These are phyloP conservation scores for Nigrospora oryzae DNA, from an alignment of 2,329 filamentous ascomycete species.

Conservation along the genomic window DNA sequence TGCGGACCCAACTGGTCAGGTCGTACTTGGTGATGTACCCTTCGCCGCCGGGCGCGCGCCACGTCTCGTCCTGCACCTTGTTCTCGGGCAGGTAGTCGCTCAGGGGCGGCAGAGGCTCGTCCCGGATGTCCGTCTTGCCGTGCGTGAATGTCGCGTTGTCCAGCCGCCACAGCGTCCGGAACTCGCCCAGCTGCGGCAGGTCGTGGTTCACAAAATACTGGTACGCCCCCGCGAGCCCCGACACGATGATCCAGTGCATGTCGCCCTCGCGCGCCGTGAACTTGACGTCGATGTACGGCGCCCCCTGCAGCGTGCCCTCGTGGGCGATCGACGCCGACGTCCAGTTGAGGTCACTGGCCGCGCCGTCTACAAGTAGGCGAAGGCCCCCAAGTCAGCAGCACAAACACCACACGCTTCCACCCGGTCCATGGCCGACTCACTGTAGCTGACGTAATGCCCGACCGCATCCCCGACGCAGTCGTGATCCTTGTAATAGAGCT, in stretches of 20 bases:
- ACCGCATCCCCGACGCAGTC: slow-evolving; percentile 20
- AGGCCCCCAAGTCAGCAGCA: too few species aligned
- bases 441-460: slow-evolving; percentile 22
- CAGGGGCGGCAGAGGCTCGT: slow-evolving; percentile 33
- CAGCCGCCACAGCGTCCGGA: slow-evolving; percentile 39
- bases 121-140: slow-evolving; percentile 34
- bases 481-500: slow-evolving; percentile 18
- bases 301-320: slow-evolving; percentile 18
- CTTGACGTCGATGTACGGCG: slow-evolving; percentile 36
- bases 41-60: slow-evolving; percentile 33
- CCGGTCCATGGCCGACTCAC: slow-evolving; percentile 8
- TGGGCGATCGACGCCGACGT: slow-evolving; percentile 33
- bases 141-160: slow-evolving; percentile 38
- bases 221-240: slow-evolving; percentile 41
- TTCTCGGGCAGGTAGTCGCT: slow-evolving; percentile 31
- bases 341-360: slow-evolving; percentile 35
- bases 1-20: slow-evolving; percentile 23
- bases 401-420: background rate
- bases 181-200: slow-evolving; percentile 37
- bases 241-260: slow-evolving; percentile 43
- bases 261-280: slow-evolving; percentile 38
- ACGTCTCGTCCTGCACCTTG: slow-evolving; percentile 46
- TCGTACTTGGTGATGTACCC: slow-evolving; percentile 43
- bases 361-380: slow-evolving; percentile 27
- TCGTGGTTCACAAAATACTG: slow-evolving; percentile 44